Base-by-base conservation (phyloP, 148 eudicot species). In the Cornus kousa region DNA sequence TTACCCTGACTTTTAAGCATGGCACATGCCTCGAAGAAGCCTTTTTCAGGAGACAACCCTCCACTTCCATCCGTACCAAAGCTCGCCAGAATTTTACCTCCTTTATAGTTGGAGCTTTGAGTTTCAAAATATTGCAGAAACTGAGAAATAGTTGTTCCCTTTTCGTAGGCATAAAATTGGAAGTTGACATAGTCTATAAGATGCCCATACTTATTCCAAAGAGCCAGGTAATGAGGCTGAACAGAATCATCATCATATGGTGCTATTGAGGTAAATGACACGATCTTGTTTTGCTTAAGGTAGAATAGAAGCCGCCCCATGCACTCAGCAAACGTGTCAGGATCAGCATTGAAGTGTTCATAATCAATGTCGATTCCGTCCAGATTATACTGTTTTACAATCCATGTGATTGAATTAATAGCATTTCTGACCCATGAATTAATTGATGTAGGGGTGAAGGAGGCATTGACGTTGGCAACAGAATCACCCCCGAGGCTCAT, bases 331-430 rank as follows among this genome's bases (percentile, higher is more conserved):
- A 78, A 81, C 33, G 80, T 81, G 33, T 81, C 71, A 8, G 84
- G 80, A 68, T 84, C 84, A 16, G 74, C n/a, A 16, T 22, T 43
- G 82, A 85, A 85, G 40, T 81, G 82, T 48, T 85, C 82, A n/a
- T 85, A 78, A 73, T 85, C 82, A 16, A 85, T 74, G 57, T 81
- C 87, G 4, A 85, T 81, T 11, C 82, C 80, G 19, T 79, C 82
- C 16, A 81, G 65, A 46, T 76, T 60, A 50, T 78, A 81, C 28
- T 81, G 46, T 39, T 37, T 33, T 7, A 68, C 79, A 13, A 81
- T 78, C 23, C 46, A 11, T 0, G 77, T 78, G 33, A 81, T 74
- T 2, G 82, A 81, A 33, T 17, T 3, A 32, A 74, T 66, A 9
- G 84, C 87, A 67, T 78, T 78, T 19, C 40, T 22, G 10, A 83